phyloP scores from a whole-genome alignment of 1,284 basidiomycete genomes.

The Trichosporon faecale region DNA sequence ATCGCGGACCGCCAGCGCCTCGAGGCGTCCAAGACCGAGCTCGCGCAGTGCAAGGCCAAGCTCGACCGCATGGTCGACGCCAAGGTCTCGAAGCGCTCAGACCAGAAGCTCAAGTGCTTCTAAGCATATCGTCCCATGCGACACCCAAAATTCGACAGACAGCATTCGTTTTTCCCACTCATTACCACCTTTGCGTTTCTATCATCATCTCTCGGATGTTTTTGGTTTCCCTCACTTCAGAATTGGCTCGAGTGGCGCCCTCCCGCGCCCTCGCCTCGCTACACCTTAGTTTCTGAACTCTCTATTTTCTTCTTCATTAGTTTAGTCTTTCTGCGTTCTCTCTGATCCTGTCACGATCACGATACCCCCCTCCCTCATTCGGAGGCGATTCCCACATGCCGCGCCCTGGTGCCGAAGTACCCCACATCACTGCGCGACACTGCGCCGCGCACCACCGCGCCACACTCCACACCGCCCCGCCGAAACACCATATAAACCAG shows the following conservation, averaged over 20 bases:
- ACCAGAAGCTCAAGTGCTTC: slow-evolving; percentile 42
- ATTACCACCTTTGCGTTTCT: background rate
- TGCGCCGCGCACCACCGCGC: background rate
- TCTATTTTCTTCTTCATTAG: background rate
- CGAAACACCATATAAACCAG: background rate
- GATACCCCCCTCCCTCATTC: background rate
- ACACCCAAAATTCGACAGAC: background rate
- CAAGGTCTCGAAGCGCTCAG: slow-evolving; percentile 42
- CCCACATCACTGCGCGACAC: too few species aligned
- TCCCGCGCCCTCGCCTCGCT: background rate
- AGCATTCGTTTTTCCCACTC: slow-evolving; percentile 5
- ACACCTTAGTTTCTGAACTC: background rate
- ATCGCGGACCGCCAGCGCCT: slow-evolving; percentile 40
- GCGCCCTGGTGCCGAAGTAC: too few species aligned
- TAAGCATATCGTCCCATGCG: slow-evolving; percentile 13
- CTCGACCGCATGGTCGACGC: slow-evolving; percentile 44
- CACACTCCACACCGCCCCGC: background rate
- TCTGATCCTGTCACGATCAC: background rate
- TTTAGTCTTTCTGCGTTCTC: background rate
- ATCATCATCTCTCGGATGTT: background rate
- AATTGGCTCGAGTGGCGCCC: background rate
- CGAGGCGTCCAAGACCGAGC: slow-evolving; percentile 39
- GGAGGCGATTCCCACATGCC: background rate
- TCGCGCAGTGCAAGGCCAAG: slow-evolving; percentile 37
- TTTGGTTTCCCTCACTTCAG: background rate